Evolutionary conservation across 2,329 filamentous ascomycete genomes (phyloP).

Genomic region (Blumeriella jaapii): DNA sequence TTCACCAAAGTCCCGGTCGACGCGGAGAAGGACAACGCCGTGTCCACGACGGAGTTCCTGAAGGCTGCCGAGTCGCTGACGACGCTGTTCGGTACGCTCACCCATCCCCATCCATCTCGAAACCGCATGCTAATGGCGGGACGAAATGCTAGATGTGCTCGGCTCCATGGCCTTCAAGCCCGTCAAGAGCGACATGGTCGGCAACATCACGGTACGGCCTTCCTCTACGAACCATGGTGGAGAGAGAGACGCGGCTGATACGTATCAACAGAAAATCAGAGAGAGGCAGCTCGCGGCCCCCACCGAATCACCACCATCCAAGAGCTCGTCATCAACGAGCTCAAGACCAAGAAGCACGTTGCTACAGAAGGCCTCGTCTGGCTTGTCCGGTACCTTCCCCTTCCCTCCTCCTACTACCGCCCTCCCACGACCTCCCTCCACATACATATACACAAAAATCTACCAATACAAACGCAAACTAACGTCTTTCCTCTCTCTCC

Average conservation of each 20-base stretch:
- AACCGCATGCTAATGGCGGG: neutral
- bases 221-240: neutral
- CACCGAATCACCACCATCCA: slow-evolving; percentile 73
- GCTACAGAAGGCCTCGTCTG: slow-evolving; percentile 86
- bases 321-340: slow-evolving; percentile 72
- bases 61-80: slow-evolving; percentile 81
- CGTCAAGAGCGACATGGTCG: slow-evolving; percentile 82
- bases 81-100: slow-evolving; percentile 64
- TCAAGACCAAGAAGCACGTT: slow-evolving; percentile 78
- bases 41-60: slow-evolving; percentile 78
- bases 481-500: slow-evolving; percentile 2
- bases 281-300: slow-evolving; percentile 71
- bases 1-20: slow-evolving; percentile 76
- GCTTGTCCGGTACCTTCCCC: slow-evolving; percentile 61
- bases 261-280: slow-evolving; percentile 62
- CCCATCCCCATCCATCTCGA: neutral
- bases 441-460: too few species aligned
- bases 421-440: too few species aligned
- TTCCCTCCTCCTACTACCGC: slow-evolving; percentile 1
- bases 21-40: slow-evolving; percentile 59
- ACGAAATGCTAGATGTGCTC: slow-evolving; percentile 39
- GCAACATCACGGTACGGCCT: slow-evolving; percentile 70
- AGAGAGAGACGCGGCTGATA: slow-evolving; percentile 1
- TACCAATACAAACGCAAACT: slow-evolving; percentile 1
- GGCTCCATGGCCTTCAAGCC: slow-evolving; percentile 70